A percentile compares a stretch with the other conserved stretches of the same genome.
Conservation (phyloP, 2,329 filamentous ascomycete genomes). For the Gremmenia infestans region DNA sequence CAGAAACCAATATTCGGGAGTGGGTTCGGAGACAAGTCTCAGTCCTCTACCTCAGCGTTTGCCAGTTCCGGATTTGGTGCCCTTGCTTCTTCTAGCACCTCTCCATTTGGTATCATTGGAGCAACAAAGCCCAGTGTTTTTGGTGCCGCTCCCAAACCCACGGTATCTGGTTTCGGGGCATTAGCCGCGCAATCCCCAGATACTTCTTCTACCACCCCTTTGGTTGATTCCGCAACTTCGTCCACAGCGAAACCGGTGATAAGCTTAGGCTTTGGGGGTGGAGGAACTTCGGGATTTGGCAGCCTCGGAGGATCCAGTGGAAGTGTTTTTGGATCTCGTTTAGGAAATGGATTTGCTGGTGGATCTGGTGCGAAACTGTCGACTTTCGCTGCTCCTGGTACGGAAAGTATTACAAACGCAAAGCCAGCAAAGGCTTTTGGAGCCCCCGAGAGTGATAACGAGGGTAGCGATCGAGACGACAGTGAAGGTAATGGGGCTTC, state of each 20-base stretch:
- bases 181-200: conserved; percentile 34
- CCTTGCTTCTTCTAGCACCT: conserved; percentile 55
- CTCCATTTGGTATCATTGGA: conserved; percentile 58
- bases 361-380: conserved; percentile 43
- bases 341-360: conserved; percentile 38
- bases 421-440: conserved; percentile 72
- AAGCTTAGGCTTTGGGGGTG: conserved; percentile 31
- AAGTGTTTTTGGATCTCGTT: conserved; percentile 37
- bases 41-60: conserved; percentile 58
- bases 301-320: conserved; percentile 38
- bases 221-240: conserved; percentile 41
- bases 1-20: conserved; percentile 18
- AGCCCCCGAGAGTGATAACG: conserved; percentile 64
- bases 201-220: conserved; percentile 22
- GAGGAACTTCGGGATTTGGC: conserved; percentile 28
- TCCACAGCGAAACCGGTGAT: conserved; percentile 31
- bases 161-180: conserved; percentile 43
- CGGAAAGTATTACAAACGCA: conserved; percentile 40
- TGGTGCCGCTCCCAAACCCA: conserved; percentile 32
- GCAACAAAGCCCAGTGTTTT: conserved; percentile 46
- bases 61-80: conserved; percentile 64
- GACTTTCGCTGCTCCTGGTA: conserved; percentile 65
- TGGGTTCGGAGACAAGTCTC: conserved; percentile 28
- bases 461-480: conserved; percentile 40
- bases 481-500: conserved; percentile 39